Conservation (phyloP, 2,329 filamentous ascomycete genomes). For the Arachnomyces sp. region DNA sequence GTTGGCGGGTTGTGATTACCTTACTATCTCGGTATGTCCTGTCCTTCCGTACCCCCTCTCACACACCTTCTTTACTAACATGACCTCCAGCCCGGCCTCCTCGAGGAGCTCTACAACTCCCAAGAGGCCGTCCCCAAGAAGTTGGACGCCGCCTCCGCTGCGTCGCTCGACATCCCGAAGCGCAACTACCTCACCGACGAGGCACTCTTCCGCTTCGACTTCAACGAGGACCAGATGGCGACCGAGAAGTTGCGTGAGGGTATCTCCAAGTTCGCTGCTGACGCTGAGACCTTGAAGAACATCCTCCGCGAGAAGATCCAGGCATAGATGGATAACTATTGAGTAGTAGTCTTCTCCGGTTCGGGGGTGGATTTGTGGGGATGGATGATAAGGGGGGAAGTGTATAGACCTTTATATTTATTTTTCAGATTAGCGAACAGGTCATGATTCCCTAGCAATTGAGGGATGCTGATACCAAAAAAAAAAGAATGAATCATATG, state of each 20-base stretch:
- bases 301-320: conserved; percentile 82
- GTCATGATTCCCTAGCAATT: too few relatives aligned
- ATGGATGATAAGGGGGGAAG: too few relatives aligned
- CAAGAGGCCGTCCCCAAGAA: conserved; percentile 78
- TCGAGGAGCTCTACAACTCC: conserved; percentile 90
- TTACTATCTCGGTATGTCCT: conserved; percentile 83
- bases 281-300: conserved; percentile 86
- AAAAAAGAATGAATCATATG: too few relatives aligned
- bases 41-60: neutral
- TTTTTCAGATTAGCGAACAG: too few relatives aligned
- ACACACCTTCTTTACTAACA: conserved; percentile 12
- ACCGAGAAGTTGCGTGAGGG: conserved; percentile 98
- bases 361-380: too few relatives aligned
- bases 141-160: conserved; percentile 64
- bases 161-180: conserved; percentile 69
- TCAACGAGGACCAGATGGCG: conserved; percentile 99
- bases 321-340: conserved; percentile 7
- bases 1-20: conserved; percentile 95
- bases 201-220: conserved; percentile 89
- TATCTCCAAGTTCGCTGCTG: conserved; percentile 98
- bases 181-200: conserved; percentile 86
- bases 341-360: too few relatives aligned
- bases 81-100: conserved; percentile 63
- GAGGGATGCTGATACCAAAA: too few relatives aligned
- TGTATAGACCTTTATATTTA: too few relatives aligned